A percentile compares a stretch with the other conserved stretches of the same genome.
phyloP scores from a whole-genome alignment of 1,139 yeast species.

The Kluyveromyces sp. region DNA sequence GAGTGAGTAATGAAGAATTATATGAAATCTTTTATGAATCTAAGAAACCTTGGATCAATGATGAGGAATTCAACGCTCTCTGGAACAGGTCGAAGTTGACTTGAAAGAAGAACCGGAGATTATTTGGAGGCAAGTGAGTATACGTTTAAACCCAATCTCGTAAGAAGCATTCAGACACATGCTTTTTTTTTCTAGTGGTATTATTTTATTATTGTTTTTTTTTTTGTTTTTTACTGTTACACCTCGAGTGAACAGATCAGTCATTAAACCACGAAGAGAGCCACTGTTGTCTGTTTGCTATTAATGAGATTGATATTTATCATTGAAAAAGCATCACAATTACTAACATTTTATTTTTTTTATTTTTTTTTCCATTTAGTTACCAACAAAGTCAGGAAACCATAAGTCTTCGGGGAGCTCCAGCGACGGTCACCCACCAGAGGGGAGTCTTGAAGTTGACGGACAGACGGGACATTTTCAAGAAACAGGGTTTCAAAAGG shows the following conservation, averaged over 20 bases:
- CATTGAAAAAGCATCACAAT: not conserved
- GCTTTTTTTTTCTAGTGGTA: not conserved
- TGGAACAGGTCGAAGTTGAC: slow-evolving; percentile 59
- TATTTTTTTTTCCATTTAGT: slow-evolving; percentile 14
- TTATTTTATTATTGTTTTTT: slow-evolving; percentile 14
- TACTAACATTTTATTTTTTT: not conserved
- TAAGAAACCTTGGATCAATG: slow-evolving; percentile 46
- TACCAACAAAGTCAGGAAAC: slow-evolving; percentile 26
- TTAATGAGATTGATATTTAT: too few relatives aligned
- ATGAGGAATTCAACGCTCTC: slow-evolving; percentile 69
- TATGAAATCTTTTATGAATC: slow-evolving; percentile 53
- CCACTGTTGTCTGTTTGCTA: too few relatives aligned
- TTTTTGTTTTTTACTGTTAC: too few relatives aligned
- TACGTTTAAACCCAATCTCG: slow-evolving; percentile 5
- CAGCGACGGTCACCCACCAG: slow-evolving; percentile 26
- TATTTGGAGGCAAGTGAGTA: slow-evolving; percentile 74
- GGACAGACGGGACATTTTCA: slow-evolving; percentile 32
- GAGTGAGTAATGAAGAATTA: slow-evolving; percentile 46
- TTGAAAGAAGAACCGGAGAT: slow-evolving; percentile 68
- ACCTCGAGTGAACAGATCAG: too few relatives aligned
- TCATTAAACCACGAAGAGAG: too few relatives aligned
- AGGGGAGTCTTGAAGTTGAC: slow-evolving; percentile 29
- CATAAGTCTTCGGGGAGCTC: slow-evolving; percentile 22
- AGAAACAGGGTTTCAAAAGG: slow-evolving; percentile 27
- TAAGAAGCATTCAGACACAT: not conserved